A percentile compares a stretch with the other conserved stretches of the same genome.
Evolutionary conservation across 176 grass and related monocot species (phyloP).

Genomic region (Carex scoparia): DNA sequence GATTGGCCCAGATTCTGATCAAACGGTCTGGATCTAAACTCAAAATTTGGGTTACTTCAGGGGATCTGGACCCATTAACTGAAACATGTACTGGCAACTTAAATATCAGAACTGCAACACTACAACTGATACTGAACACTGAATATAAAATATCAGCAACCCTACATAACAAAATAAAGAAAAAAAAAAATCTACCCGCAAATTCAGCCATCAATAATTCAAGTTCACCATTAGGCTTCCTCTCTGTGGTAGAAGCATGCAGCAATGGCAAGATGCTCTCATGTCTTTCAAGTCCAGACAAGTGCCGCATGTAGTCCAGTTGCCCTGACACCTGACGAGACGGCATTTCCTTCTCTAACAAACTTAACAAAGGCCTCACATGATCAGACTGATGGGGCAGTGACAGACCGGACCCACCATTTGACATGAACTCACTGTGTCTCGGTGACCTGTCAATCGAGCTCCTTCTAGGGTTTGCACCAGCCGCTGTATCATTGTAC

Average conservation of each 20-base stretch:
- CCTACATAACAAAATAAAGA: conserved; percentile 33
- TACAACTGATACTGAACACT: background rate
- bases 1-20: no score
- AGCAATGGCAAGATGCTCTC: conserved; percentile 95
- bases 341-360: conserved; percentile 93
- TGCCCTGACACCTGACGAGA: conserved; percentile 96
- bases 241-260: conserved; percentile 67
- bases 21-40: no score
- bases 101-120: conserved; percentile 11
- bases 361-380: conserved; percentile 78
- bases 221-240: conserved; percentile 84
- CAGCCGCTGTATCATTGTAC: conserved; percentile 41
- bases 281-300: conserved; percentile 90
- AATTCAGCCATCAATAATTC: conserved; percentile 91
- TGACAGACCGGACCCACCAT: conserved; percentile 46
- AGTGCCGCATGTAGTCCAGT: conserved; percentile 73
- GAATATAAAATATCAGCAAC: conserved; percentile 2
- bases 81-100: background rate
- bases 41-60: no score
- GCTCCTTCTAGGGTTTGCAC: conserved; percentile 57
- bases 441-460: conserved; percentile 84
- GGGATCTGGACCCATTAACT: background rate
- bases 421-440: conserved; percentile 66
- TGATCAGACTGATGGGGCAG: conserved; percentile 70
- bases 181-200: conserved; percentile 48